phyloP scores from a whole-genome alignment of 1,284 basidiomycete species.

The Puccinia horiana region DNA sequence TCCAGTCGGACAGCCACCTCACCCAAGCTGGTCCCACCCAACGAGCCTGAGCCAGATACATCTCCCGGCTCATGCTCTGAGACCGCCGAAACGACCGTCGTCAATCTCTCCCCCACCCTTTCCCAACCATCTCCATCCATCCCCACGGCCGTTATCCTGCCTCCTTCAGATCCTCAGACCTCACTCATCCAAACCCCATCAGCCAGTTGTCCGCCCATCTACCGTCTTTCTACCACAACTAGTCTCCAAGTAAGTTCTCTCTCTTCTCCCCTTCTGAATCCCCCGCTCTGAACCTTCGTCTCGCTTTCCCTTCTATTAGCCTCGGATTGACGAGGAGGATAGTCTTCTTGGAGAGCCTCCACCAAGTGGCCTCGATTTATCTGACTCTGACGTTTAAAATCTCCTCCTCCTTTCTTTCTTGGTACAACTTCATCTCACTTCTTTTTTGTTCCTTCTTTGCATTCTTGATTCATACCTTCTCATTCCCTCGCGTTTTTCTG shows the following conservation, averaged over 20 bases:
- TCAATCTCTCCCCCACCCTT: too few relatives aligned
- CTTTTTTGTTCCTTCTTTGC: too few relatives aligned
- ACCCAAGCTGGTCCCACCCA: not conserved
- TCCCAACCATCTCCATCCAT: not conserved
- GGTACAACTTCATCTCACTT: not conserved
- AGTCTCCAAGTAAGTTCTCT: not conserved
- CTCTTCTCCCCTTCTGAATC: not conserved
- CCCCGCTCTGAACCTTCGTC: not conserved
- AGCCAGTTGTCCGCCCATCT: not conserved
- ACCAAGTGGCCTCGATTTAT: slow-evolving; percentile 13
- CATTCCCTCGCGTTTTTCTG: too few relatives aligned
- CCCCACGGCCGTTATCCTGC: not conserved
- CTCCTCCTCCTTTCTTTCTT: not conserved
- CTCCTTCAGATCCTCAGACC: not conserved
- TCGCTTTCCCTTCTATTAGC: not conserved
- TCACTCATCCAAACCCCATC: not conserved
- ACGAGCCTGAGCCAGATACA: not conserved
- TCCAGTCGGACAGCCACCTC: not conserved
- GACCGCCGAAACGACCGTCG: not conserved
- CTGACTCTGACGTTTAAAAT: slow-evolving; percentile 12
- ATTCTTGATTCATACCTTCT: too few relatives aligned
- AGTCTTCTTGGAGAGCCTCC: slow-evolving; percentile 1
- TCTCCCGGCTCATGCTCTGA: not conserved
- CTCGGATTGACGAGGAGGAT: not conserved
- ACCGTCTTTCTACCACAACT: not conserved